A percentile compares a stretch with the other conserved stretches of the same genome.
phyloP scores from a whole-genome alignment of 352 stramenopile species.

The Pythium rishiriense region DNA sequence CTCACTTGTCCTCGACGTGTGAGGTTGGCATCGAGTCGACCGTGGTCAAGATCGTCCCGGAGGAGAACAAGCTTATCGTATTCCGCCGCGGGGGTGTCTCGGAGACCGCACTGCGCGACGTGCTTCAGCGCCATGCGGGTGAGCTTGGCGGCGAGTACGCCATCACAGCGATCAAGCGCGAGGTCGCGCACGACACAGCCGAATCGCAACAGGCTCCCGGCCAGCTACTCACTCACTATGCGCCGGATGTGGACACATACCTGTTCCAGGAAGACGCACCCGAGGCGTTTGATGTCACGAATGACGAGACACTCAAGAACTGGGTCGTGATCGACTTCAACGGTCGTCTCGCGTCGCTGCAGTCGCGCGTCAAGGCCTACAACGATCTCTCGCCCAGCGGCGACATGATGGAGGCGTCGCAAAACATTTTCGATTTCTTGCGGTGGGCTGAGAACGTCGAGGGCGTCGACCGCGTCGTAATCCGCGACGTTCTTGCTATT shows the following conservation, averaged over 20 bases:
- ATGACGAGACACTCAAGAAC: conserved; percentile 34
- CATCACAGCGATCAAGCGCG: conserved; percentile 68
- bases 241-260: conserved; percentile 93
- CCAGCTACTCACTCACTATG: conserved; percentile 98
- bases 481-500: conserved; percentile 53
- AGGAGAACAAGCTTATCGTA: conserved; percentile 78
- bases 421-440: conserved; percentile 82
- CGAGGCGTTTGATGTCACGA: conserved; percentile 38
- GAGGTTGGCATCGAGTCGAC: conserved; percentile 94
- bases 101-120: conserved; percentile 57
- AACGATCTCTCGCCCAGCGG: conserved; percentile 74
- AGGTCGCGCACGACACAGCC: conserved; percentile 57
- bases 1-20: conserved; percentile 48
- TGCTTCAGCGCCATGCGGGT: conserved; percentile 51
- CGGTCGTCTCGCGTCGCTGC: conserved; percentile 45
- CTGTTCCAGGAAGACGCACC: conserved; percentile 54
- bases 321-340: conserved; percentile 88
- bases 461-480: conserved; percentile 66
- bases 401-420: conserved; percentile 67
- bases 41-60: conserved; percentile 88
- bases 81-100: conserved; percentile 88
- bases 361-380: conserved; percentile 62
- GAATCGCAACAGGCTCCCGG: conserved; percentile 91
- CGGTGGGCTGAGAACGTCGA: conserved; percentile 82
- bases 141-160: conserved; percentile 47